Percentiles rank a stretch among this genome's conserved stretches.
Conservation (phyloP, 139 green algal genomes). For the Tetraselmis striata region DNA sequence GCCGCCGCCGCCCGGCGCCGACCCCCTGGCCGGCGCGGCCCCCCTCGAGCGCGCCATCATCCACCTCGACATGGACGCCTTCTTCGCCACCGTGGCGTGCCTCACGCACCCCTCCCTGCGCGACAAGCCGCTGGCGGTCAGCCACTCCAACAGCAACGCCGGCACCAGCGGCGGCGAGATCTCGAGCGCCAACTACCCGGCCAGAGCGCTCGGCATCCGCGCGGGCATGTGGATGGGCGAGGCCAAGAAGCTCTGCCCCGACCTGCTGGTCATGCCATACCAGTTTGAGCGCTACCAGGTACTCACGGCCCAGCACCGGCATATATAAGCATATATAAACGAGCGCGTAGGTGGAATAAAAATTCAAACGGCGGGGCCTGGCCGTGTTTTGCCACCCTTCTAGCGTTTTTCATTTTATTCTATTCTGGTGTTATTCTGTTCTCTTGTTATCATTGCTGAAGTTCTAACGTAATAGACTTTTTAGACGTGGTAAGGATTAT, state of each 20-base stretch:
- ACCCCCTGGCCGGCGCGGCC: not conserved
- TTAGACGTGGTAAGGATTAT: too few relatives aligned
- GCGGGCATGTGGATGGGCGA: conserved; percentile 82
- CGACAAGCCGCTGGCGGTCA: conserved; percentile 60
- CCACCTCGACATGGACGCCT: conserved; percentile 97
- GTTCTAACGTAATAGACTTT: too few relatives aligned
- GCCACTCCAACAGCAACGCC: conserved; percentile 66
- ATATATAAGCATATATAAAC: too few relatives aligned
- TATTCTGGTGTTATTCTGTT: too few relatives aligned
- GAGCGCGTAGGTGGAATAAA: too few relatives aligned
- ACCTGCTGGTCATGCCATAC: conserved; percentile 89
- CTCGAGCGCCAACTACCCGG: conserved; percentile 86
- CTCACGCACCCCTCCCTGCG: conserved; percentile 12
- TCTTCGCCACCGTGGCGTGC: conserved; percentile 83
- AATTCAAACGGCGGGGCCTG: too few relatives aligned
- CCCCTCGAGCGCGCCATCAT: conserved; percentile 48
- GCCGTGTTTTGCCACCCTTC: too few relatives aligned
- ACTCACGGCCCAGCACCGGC: too few relatives aligned
- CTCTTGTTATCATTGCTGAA: too few relatives aligned
- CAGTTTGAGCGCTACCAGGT: conserved; percentile 91
- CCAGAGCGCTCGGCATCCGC: conserved; percentile 55
- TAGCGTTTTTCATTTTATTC: too few relatives aligned
- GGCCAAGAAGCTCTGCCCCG: conserved; percentile 80
- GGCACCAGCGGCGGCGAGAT: conserved; percentile 72
- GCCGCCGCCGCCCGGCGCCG: not conserved